Base-by-base conservation (phyloP, 495 filamentous ascomycete genomes). In the Aspergillus incahuasiensis region DNA sequence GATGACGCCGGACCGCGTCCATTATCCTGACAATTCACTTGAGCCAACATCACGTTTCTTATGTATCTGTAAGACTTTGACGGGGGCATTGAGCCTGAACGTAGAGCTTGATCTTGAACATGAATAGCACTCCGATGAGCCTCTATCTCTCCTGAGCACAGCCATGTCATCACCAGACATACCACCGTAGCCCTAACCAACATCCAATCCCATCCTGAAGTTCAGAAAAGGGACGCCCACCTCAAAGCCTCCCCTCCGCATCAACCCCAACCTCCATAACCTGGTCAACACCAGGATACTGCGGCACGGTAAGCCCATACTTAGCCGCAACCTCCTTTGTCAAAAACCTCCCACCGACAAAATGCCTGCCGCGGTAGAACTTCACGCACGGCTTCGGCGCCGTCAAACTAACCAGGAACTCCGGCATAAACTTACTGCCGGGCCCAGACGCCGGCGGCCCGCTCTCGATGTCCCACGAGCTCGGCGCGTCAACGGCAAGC, bases 311-410 rank as follows among this genome's bases (percentile, higher is more conserved):
- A 46, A 98, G 71, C 53, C 83, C 86, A 76, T 95, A 98, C 72
- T 92, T 98, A 59, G 89, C 81, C 22, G 88, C 82, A 60, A 97
- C 84, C n/a, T 75, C 73, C 39, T 82, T 82, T 2, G 86, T 82
- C 65, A 98, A 79, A 64, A 98, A 98, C 59, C 91, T 86, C 18
- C 91, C 91, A 0, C 94, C 94, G 41, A 97, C 65, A 65, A 96
- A 96, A 78, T 97, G 95, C 54, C 88, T 68, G 0, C 94, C 94
- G 62, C 73, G 78, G 66, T 94, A 97, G 63, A 80, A 83, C 70
- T 85, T 88, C 21, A 91, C 87, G 48, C 95, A 75, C n/a, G 91
- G 92, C 73, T 98, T 98, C 32, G 94, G 91, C 40, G 94, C 95
- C 47, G 95, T 96, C 68, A 98, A 74, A 63, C 89, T 95, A 59